These are phyloP conservation scores for Malbranchea cinnamomea DNA, from an alignment of 2,329 filamentous ascomycete species.

Conservation along the genomic window DNA sequence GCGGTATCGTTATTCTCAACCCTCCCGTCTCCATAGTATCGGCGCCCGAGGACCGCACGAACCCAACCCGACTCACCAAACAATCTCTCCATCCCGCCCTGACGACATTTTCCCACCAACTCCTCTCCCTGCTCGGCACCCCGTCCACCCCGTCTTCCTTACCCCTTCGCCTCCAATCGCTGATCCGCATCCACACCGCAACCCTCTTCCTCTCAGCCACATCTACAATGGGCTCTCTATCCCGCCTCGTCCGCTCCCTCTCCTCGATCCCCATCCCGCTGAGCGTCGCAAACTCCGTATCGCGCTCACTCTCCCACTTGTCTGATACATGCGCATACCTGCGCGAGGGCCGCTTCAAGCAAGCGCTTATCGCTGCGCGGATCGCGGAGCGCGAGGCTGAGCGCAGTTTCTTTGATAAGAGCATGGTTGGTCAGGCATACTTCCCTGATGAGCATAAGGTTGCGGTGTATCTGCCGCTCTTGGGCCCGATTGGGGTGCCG, in stretches of 20 bases:
- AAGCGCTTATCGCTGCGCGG: conserved; percentile 63
- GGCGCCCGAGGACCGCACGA: conserved; percentile 14
- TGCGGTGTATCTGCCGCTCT: conserved; percentile 80
- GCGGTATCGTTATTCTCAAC: conserved; percentile 58
- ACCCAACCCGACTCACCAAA: conserved; percentile 40
- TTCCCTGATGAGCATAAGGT: conserved; percentile 98
- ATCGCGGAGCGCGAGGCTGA: conserved; percentile 82
- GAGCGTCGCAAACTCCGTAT: conserved; percentile 72
- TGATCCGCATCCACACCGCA: conserved; percentile 72
- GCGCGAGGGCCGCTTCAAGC: conserved; percentile 42
- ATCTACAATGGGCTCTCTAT: conserved; percentile 83
- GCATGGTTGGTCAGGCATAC: conserved; percentile 96
- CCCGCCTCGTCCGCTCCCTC: conserved; percentile 67
- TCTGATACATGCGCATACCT: conserved; percentile 61
- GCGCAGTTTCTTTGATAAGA: conserved; percentile 93
- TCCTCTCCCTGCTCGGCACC: conserved; percentile 74
- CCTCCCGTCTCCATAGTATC: conserved; percentile 26
- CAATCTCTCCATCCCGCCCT: conserved; percentile 63
- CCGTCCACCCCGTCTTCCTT: conserved; percentile 65
- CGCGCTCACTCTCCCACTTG: conserved; percentile 63
- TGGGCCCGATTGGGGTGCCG: conserved; percentile 84
- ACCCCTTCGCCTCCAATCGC: conserved; percentile 67
- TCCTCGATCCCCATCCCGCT: conserved; percentile 83
- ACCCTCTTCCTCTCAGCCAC: conserved; percentile 78
- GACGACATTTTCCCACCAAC: conserved; percentile 78